Percentiles rank a stretch among this genome's conserved stretches.
These are phyloP conservation scores for Rhinocladiella similis DNA, from an alignment of 2,329 filamentous ascomycete genomes.

Conservation along the genomic window DNA sequence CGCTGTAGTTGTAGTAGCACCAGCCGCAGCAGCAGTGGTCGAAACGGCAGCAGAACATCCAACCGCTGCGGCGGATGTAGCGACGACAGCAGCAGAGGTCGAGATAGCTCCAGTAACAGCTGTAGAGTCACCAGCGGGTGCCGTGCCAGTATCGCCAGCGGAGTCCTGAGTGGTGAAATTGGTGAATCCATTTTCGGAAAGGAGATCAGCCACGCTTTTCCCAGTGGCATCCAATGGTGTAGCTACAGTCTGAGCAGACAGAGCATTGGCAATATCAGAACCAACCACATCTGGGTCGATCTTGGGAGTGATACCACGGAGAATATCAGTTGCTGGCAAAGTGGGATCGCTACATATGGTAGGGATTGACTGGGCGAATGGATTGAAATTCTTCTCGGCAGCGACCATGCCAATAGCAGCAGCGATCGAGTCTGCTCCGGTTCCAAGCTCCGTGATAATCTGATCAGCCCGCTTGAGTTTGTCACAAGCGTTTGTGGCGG, in stretches of 20 bases:
- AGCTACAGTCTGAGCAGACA: conserved; percentile 54
- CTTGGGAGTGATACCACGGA: conserved; percentile 67
- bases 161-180: conserved; percentile 48
- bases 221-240: conserved; percentile 60
- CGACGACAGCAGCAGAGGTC: conserved; percentile 17
- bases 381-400: conserved; percentile 74
- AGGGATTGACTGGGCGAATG: conserved; percentile 59
- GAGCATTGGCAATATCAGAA: conserved; percentile 59
- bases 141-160: conserved; percentile 33
- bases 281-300: conserved; percentile 65
- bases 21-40: conserved; percentile 12
- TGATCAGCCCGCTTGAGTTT: conserved; percentile 66
- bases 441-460: conserved; percentile 63
- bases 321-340: conserved; percentile 60
- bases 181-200: conserved; percentile 62
- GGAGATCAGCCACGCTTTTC: conserved; percentile 65
- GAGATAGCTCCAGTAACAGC: conserved; percentile 14
- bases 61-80: conserved; percentile 32
- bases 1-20: conserved; percentile 20
- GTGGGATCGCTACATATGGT: conserved; percentile 64
- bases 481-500: conserved; percentile 64
- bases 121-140: conserved; percentile 31
- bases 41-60: conserved; percentile 26
- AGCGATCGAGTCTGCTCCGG: conserved; percentile 58
- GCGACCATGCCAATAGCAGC: conserved; percentile 64